Evolutionary conservation across 1,139 yeast genomes (phyloP).

Genomic region (Candida sanyaensis): DNA sequence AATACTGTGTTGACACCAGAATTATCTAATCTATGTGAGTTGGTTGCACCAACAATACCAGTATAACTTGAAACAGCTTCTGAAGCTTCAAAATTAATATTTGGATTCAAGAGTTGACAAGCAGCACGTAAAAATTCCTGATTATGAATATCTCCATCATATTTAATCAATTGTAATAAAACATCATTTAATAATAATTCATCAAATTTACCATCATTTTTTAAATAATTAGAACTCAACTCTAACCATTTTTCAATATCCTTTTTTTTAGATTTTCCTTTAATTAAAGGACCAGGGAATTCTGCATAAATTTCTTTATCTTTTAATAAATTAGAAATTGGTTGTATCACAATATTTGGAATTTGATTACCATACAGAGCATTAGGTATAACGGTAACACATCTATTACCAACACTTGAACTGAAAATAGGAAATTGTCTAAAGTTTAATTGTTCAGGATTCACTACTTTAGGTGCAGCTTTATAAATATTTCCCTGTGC

Average conservation of each 20-base stretch:
- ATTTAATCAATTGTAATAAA: conserved; percentile 25
- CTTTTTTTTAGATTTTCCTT: conserved; percentile 57
- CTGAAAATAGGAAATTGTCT: conserved; percentile 79
- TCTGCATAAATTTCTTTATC: conserved; percentile 20
- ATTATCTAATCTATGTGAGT: conserved; percentile 39
- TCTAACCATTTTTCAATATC: conserved; percentile 67
- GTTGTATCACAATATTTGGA: conserved; percentile 19
- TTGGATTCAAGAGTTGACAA: conserved; percentile 37
- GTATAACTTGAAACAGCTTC: conserved; percentile 11
- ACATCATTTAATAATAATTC: conserved; percentile 34
- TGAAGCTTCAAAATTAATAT: conserved; percentile 25
- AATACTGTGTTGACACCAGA: conserved; percentile 38
- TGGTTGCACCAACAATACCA: conserved; percentile 24
- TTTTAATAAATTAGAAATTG: conserved; percentile 20
- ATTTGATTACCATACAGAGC: conserved; percentile 15
- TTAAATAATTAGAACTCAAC: conserved; percentile 17
- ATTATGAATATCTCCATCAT: conserved; percentile 33
- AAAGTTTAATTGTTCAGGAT: conserved; percentile 39
- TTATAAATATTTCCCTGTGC: conserved; percentile 22
- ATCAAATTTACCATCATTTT: conserved; percentile 16
- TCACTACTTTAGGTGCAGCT: conserved; percentile 27
- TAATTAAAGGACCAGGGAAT: conserved; percentile 69
- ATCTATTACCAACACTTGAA: conserved; percentile 55
- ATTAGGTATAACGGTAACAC: conserved; percentile 32
- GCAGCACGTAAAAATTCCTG: conserved; percentile 26